Percentiles rank a stretch among this genome's conserved stretches.
Conservation (phyloP, 164 flowering plant species). For the Malania oleifera region DNA sequence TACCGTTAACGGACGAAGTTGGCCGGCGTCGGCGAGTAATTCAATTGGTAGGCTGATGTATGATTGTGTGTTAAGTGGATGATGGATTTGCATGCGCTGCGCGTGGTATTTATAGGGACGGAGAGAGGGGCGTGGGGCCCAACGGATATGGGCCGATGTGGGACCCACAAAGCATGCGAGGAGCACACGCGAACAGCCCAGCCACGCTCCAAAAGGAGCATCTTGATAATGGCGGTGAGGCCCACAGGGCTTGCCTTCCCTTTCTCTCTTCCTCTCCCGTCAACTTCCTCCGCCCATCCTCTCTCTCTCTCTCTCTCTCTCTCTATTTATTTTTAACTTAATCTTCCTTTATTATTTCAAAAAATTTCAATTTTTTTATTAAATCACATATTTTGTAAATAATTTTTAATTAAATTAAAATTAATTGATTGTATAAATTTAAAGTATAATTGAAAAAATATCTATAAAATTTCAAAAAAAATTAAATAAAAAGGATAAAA, state of each 20-base stretch:
- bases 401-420: too few species aligned
- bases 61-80: constrained; percentile 3
- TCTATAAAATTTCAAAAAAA: too few species aligned
- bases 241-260: constrained; percentile 17
- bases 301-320: too few species aligned
- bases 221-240: constrained; percentile 33
- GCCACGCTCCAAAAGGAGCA: constrained; percentile 26
- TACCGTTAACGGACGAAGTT: too few species aligned
- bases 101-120: constrained; percentile 26
- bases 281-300: too few species aligned
- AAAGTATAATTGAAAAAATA: not conserved
- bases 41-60: not conserved
- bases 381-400: too few species aligned
- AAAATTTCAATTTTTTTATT: too few species aligned
- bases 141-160: not conserved
- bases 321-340: too few species aligned
- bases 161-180: constrained; percentile 17
- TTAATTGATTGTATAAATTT: not conserved
- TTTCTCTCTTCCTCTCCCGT: constrained; percentile 43
- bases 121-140: not conserved
- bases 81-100: constrained; percentile 1
- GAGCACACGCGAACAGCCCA: constrained; percentile 34
- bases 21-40: not conserved
- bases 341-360: too few species aligned
- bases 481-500: too few species aligned